Base-by-base conservation (phyloP, 2,329 filamentous ascomycete species). In the Aspergillus ochraceus region DNA sequence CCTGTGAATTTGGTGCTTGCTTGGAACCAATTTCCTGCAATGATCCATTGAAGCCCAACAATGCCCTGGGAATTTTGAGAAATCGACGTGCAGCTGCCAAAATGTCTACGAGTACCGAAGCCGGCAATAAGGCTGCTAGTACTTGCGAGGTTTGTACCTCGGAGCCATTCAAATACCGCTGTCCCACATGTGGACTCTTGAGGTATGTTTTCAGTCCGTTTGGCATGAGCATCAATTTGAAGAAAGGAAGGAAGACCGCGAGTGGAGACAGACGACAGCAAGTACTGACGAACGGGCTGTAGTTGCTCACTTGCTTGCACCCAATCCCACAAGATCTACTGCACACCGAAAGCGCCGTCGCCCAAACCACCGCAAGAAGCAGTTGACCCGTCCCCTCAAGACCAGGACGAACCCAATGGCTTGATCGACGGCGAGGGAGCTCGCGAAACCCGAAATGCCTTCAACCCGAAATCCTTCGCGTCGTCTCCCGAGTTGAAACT, bases 291-390 rank as follows among this genome's bases (percentile, higher is more conserved):
- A 17, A 47, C 26, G 32, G 22, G 52, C 32, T 52, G 46, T n/a
- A 81, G 79, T 63, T 81, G 80, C 58, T 81, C 79, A 10, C 73
- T 81, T 42, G 71, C 67, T 32, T 81, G 80, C 65, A 77, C 77
- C 42, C 76, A 80, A 56, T 69, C 73, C 5, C 79, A 81, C 65
- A 79, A 80, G 65, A 71, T 72, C 19, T 74, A 75, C 58, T 81
- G 79, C 61, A 68, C 70, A 20, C 73, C 74, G n/a, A 71, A 71
- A 63, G 57, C 64, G 30, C 54, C 58, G 19, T 60, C 63, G 22
- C 53, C 65, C 20, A 62, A 66, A 32, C 39, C 63, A 29, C 58
- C 60, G 47, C 56, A 60, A 11, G 57, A 61, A 56, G 54, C 57
- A 47, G 59, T 53, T 50, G 14, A 59, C 30, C 61, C 55, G 32